Base-by-base conservation (phyloP, 768 basidiomycete genomes). In the Mycena galericulata region DNA sequence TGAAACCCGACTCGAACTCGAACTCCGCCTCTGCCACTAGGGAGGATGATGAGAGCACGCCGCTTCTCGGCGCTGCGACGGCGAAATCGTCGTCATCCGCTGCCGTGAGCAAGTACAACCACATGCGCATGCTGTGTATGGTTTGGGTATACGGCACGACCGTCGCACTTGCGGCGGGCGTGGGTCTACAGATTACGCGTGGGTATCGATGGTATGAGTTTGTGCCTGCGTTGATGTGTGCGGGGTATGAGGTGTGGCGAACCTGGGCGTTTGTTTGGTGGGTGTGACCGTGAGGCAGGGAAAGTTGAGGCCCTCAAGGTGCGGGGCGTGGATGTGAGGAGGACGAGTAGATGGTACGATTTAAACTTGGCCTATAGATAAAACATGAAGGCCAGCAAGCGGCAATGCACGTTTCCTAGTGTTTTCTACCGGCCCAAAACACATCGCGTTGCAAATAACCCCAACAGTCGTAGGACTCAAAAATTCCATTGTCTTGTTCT, bases 221-320 rank as follows among this genome's bases (percentile, higher is more conserved):
- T 46, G 41, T 54, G 29, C 62, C 62, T 18, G 62, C 50, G 38
- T 32, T 63, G 62, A 9, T 45, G 51, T 53, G 50, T 32, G 41
- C 49, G 38, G 51, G 26, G 61, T 62, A 62, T 20, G 50, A 53
- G 29, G 51, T 53, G 38, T 53, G 49, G 50, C 49, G 61, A 27
- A 62, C 50, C 27, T 62, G 60, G 60, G 60, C 49, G 36, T 62
- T 62, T 34, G 51, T 51, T 45, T 62, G 61, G 61, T 62, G 61
- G 61, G 40, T 53, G 40, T 62, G 57, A 59, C 32, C 20, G 49
- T 20, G 51, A 34, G 51, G 51, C 34, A 49, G 51, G 51, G 30
- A 7, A 4, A 53, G 32, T 53, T 53, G 51, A 53, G 47, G 26
- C 47, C 17, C 26, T 27, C 34, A 18, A 27, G 51, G n/a, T 10